Conservation (phyloP, 257 asterid species). For the Lycium ferocissimum region DNA sequence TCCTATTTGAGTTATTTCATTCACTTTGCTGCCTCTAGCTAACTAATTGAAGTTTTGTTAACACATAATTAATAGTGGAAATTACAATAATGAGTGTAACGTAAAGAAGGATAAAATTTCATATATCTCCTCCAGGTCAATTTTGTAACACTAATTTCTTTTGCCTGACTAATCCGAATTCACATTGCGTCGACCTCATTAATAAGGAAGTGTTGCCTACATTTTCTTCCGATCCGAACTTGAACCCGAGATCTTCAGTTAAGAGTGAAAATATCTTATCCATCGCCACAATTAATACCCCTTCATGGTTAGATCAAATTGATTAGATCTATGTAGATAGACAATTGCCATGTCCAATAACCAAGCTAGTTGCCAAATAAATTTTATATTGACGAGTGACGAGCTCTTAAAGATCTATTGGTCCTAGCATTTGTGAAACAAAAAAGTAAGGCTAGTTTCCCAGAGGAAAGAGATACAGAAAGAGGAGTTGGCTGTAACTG, state of each 20-base stretch:
- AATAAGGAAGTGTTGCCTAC: neutral
- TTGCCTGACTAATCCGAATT: neutral
- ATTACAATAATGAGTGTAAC: neutral
- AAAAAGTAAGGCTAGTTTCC: no score
- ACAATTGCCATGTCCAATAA: no score
- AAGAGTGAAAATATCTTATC: neutral
- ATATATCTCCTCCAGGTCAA: neutral
- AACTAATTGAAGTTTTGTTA: neutral
- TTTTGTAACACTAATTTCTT: neutral
- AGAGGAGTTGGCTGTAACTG: no score
- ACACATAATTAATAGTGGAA: neutral
- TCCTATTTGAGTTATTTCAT: neutral
- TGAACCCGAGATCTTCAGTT: fast-evolving
- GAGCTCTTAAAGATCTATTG: no score
- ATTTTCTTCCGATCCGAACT: neutral
- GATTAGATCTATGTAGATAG: no score
- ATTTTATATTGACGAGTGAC: no score
- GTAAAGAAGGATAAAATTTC: neutral
- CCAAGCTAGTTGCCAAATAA: no score
- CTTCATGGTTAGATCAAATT: no score
- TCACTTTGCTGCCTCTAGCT: neutral
- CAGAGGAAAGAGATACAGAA: no score
- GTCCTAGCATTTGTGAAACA: no score
- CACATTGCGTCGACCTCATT: neutral
- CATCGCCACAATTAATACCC: neutral